phyloP scores from a whole-genome alignment of 2,329 filamentous ascomycete species.

The Trichoderma gracile region DNA sequence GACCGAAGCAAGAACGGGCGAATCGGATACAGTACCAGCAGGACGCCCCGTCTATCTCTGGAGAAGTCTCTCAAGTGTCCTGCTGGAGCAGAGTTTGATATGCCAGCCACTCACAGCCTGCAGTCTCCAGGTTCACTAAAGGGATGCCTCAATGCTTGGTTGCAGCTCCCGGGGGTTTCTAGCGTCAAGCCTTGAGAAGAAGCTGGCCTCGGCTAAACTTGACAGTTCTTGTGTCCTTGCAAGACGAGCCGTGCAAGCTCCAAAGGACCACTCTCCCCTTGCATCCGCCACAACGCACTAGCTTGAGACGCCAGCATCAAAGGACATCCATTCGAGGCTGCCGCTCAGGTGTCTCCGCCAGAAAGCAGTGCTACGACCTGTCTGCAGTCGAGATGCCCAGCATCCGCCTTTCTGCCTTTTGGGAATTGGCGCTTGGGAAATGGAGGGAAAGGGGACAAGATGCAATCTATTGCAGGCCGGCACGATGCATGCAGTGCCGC shows the following conservation, averaged over 20 bases:
- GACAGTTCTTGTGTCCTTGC: neutral
- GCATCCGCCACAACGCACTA: neutral
- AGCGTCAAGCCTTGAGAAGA: neutral
- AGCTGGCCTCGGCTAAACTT: conserved; percentile 7
- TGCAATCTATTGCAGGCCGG: neutral
- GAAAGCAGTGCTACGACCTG: neutral
- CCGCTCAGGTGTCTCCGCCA: neutral
- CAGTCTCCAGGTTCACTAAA: neutral
- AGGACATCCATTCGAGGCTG: neutral
- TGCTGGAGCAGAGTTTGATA: neutral
- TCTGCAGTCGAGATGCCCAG: neutral
- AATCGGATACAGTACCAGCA: conserved; percentile 13
- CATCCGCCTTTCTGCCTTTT: neutral
- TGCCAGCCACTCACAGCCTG: neutral
- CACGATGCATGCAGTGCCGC: neutral
- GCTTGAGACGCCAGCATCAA: neutral
- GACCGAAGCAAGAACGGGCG: neutral
- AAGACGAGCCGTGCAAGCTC: neutral
- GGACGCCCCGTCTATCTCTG: neutral
- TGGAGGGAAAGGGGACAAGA: neutral
- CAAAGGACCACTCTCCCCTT: neutral
- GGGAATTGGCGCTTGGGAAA: neutral
- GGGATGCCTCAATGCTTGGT: neutral
- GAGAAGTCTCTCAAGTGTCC: neutral
- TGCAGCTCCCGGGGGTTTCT: neutral